Percentiles rank a stretch among this genome's conserved stretches.
These are phyloP conservation scores for Cercis canadensis DNA, from an alignment of 306 rosid genomes.

Conservation along the genomic window DNA sequence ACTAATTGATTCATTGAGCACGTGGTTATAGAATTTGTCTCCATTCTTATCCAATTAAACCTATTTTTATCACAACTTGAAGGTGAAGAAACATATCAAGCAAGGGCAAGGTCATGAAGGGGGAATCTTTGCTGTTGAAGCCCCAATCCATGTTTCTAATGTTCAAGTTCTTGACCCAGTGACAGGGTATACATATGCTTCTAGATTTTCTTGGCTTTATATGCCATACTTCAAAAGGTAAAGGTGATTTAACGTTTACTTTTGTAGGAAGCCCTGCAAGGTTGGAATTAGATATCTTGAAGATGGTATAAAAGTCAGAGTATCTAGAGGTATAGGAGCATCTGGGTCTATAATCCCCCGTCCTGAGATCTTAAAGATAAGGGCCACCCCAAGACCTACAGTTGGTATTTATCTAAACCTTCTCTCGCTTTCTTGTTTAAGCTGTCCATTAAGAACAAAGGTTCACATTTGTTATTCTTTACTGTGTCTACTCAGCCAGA, in stretches of 20 bases:
- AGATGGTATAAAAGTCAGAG: conserved; percentile 68
- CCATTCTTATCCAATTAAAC: too few species aligned
- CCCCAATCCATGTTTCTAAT: conserved; percentile 64
- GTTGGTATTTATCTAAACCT: conserved; percentile 45
- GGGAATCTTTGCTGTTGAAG: conserved; percentile 69
- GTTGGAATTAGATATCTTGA: conserved; percentile 62
- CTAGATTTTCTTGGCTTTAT: not conserved
- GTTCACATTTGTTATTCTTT: not conserved
- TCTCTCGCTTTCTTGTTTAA: not conserved
- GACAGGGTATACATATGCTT: conserved; percentile 49
- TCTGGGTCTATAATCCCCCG: conserved; percentile 65
- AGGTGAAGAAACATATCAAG: conserved; percentile 69
- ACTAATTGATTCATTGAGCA: too few species aligned
- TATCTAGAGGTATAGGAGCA: conserved; percentile 60
- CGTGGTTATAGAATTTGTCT: too few species aligned
- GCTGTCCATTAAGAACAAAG: not conserved
- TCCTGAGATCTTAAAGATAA: conserved; percentile 63
- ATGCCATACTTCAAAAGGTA: not conserved
- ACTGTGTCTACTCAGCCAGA: not conserved
- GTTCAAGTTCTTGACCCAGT: conserved; percentile 68
- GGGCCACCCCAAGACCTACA: conserved; percentile 66
- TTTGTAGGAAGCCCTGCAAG: conserved; percentile 60
- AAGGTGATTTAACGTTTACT: not conserved
- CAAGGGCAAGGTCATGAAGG: conserved; percentile 77
- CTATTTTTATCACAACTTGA: not conserved